Conservation (phyloP, 78 protist genomes). For the Paulinella micropora region DNA sequence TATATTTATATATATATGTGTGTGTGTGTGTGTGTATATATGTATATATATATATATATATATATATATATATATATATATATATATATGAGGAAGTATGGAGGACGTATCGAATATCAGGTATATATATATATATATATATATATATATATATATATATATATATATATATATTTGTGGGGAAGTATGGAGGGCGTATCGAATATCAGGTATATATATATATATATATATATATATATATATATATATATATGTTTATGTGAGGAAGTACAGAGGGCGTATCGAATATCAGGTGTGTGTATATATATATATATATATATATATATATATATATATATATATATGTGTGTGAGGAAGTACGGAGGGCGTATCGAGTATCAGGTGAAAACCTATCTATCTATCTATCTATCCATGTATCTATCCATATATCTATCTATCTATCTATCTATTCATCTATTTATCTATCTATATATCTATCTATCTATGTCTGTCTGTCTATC, state of each 20-base stretch:
- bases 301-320: not conserved
- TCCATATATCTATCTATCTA: too few species aligned
- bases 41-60: not conserved
- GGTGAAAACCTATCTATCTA: too few species aligned
- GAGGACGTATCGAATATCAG: not conserved
- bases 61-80: not conserved
- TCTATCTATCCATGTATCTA: too few species aligned
- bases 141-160: not conserved
- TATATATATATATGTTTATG: not conserved
- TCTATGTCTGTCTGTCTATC: too few species aligned
- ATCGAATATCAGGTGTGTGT: not conserved
- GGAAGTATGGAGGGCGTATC: not conserved
- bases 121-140: not conserved
- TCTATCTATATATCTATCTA: too few species aligned
- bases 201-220: not conserved
- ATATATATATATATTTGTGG: not conserved
- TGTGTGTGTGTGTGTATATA: too few species aligned
- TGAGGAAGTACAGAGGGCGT: not conserved
- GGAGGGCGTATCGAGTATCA: too few species aligned
- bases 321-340: not conserved
- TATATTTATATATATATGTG: not conserved
- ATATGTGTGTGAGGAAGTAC: too few species aligned
- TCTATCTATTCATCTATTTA: too few species aligned
- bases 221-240: not conserved
- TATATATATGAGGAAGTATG: not conserved